These are phyloP conservation scores for Coniophora puteana DNA, from an alignment of 1,284 basidiomycete genomes.

Conservation along the genomic window DNA sequence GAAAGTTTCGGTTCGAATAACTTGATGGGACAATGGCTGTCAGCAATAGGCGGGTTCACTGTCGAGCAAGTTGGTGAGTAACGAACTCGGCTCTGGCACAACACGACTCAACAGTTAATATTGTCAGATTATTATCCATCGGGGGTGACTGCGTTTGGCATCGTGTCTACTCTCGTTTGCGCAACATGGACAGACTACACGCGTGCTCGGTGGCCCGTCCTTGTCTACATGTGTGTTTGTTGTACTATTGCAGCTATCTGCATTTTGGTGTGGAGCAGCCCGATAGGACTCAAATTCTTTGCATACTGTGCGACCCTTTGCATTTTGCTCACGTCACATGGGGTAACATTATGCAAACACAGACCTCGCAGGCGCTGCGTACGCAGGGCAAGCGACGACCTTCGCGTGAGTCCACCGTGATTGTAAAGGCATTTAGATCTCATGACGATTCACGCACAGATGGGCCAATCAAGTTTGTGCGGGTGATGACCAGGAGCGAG, in stretches of 20 bases:
- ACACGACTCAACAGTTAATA: background rate
- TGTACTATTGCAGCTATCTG: conserved; percentile 53
- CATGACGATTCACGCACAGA: conserved; percentile 19
- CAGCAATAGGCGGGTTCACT: conserved; percentile 55
- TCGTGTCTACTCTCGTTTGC: conserved; percentile 58
- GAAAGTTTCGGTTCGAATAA: conserved; percentile 73
- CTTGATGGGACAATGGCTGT: conserved; percentile 75
- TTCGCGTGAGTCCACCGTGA: conserved; percentile 47
- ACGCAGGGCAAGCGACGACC: conserved; percentile 65
- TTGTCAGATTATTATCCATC: conserved; percentile 60
- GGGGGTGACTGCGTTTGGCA: conserved; percentile 62
- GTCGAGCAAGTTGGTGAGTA: conserved; percentile 54
- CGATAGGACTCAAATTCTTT: conserved; percentile 59
- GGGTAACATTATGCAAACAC: background rate
- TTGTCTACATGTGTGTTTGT: conserved; percentile 58
- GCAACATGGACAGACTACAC: conserved; percentile 61
- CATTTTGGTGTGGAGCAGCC: conserved; percentile 54
- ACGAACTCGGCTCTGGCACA: background rate
- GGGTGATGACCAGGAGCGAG: conserved; percentile 64
- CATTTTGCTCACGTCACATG: no score
- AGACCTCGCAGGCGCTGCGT: conserved; percentile 63
- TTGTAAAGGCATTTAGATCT: background rate
- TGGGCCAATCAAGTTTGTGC: conserved; percentile 72
- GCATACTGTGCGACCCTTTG: conserved; percentile 59
- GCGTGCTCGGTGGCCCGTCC: conserved; percentile 56